phyloP scores from a whole-genome alignment of 1,139 yeast genomes.

The Meyerozyma carpophila region DNA sequence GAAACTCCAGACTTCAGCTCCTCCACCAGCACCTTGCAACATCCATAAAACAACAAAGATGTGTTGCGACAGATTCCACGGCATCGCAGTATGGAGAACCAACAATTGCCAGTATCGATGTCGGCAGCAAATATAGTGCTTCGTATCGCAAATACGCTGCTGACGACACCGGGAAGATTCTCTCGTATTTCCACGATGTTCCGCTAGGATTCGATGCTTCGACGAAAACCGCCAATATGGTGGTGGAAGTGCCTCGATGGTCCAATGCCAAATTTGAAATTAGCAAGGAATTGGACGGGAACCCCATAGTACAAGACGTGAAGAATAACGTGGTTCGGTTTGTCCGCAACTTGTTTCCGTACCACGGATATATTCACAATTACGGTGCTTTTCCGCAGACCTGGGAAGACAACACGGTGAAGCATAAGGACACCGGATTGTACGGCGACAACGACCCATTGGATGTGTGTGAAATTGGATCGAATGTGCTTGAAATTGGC shows the following conservation, averaged over 20 bases:
- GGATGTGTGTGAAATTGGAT: constrained; percentile 88
- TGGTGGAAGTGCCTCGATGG: constrained; percentile 92
- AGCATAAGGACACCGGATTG: constrained; percentile 74
- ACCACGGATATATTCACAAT: constrained; percentile 86
- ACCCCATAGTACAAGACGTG: constrained; percentile 83
- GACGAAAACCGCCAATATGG: constrained; percentile 71
- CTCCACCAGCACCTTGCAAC: neutral
- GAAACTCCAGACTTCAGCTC: neutral
- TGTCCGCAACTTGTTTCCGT: constrained; percentile 85
- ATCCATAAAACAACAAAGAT: neutral
- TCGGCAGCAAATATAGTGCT: neutral
- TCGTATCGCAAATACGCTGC: constrained; percentile 41
- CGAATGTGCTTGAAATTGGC: constrained; percentile 64
- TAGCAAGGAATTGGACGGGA: constrained; percentile 56
- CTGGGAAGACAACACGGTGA: constrained; percentile 80
- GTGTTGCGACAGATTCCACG: neutral
- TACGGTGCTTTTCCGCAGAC: constrained; percentile 95
- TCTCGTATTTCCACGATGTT: constrained; percentile 75
- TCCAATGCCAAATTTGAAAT: constrained; percentile 86
- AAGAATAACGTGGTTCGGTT: constrained; percentile 81
- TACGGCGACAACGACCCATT: constrained; percentile 88
- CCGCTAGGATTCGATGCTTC: constrained; percentile 63
- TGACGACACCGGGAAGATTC: constrained; percentile 60
- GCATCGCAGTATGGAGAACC: neutral
- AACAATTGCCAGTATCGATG: neutral